Percentiles rank a stretch among this genome's conserved stretches.
phyloP scores from a whole-genome alignment of 2,329 filamentous ascomycete species.

The Alternaria sp. region DNA sequence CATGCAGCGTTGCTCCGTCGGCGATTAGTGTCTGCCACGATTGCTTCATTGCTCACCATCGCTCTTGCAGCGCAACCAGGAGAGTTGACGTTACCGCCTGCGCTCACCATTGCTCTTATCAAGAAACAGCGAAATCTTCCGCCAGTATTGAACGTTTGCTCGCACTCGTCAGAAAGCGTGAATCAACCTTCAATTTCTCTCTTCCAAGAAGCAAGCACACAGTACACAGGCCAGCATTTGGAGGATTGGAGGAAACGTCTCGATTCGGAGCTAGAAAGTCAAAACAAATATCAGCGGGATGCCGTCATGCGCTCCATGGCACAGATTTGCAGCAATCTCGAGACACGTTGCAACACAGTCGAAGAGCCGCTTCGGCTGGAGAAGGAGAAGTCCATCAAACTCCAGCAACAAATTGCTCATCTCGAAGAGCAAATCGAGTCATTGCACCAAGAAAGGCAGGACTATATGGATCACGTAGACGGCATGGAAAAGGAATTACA shows the following conservation, averaged over 20 bases:
- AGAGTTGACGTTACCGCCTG: conserved; percentile 27
- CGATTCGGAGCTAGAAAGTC: conserved; percentile 53
- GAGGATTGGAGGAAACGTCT: conserved; percentile 62
- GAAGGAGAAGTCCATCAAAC: conserved; percentile 45
- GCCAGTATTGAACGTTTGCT: conserved; percentile 22
- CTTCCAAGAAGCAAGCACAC: conserved; percentile 53
- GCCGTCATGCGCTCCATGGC: conserved; percentile 60
- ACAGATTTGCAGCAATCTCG: conserved; percentile 64
- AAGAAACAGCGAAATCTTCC: conserved; percentile 40
- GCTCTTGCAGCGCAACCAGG: conserved; percentile 29
- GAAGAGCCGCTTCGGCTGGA: conserved; percentile 63
- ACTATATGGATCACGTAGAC: conserved; percentile 44
- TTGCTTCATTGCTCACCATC: conserved; percentile 42
- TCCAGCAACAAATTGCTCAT: conserved; percentile 44
- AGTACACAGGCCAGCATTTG: conserved; percentile 41
- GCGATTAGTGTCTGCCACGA: conserved; percentile 33
- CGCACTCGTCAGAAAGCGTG: conserved; percentile 19
- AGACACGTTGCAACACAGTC: conserved; percentile 63
- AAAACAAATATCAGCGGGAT: conserved; percentile 55
- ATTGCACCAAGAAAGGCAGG: conserved; percentile 38
- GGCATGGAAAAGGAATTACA: conserved; percentile 51
- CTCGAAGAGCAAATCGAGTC: conserved; percentile 50
- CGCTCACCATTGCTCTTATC: conserved; percentile 36
- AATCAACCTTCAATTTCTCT: conserved; percentile 34
- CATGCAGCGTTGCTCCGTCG: conserved; percentile 23